phyloP scores from a whole-genome alignment of 345 rosid species.

The Eucalyptus sp. region DNA sequence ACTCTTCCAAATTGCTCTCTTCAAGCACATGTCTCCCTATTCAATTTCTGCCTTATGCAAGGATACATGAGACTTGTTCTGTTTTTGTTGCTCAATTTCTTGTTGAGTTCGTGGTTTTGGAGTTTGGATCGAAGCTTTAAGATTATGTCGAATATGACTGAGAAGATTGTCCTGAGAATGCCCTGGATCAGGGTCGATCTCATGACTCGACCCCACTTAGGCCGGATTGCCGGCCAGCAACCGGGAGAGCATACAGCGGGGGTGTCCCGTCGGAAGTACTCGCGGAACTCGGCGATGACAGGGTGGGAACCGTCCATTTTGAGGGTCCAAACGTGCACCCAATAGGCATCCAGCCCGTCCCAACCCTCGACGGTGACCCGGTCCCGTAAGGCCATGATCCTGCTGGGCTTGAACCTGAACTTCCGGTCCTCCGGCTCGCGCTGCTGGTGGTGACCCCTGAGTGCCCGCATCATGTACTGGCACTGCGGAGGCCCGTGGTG shows the following conservation, averaged over 20 bases:
- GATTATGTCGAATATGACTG: neutral
- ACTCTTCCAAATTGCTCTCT: neutral
- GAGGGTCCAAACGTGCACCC: neutral
- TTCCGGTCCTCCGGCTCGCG: neutral
- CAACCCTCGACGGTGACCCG: neutral
- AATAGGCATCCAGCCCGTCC: neutral
- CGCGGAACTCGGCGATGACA: neutral
- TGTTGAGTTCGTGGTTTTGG: neutral
- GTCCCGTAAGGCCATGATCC: neutral
- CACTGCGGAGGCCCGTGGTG: neutral
- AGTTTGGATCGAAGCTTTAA: neutral
- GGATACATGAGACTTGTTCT: neutral
- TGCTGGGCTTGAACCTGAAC: neutral
- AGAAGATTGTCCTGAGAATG: neutral
- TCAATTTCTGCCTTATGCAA: neutral
- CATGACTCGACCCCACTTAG: neutral
- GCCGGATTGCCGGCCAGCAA: neutral
- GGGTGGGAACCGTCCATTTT: neutral
- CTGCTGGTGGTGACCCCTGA: neutral
- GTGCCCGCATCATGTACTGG: neutral
- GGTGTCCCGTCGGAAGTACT: neutral
- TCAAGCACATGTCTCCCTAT: neutral
- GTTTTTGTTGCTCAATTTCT: neutral
- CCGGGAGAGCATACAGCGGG: neutral
- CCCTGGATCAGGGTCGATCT: neutral